These are phyloP conservation scores for Phoma herbarum DNA, from an alignment of 2,329 filamentous ascomycete genomes.

Conservation along the genomic window DNA sequence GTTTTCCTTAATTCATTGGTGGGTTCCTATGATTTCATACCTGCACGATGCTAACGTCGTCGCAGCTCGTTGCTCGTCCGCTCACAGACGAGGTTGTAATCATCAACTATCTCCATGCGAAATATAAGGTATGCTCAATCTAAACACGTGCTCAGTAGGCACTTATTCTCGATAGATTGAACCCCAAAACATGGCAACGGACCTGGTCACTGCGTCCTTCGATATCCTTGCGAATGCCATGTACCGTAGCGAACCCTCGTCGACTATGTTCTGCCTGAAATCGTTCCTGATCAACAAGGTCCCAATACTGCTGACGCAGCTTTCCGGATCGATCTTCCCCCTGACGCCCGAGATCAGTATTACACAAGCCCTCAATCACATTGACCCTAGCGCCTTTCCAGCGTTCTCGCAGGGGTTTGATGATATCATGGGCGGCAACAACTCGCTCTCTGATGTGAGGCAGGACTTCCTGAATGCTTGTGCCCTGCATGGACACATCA, in stretches of 20 bases:
- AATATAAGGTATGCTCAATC: conserved; percentile 72
- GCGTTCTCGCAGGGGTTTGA: conserved; percentile 71
- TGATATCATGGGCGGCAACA: conserved; percentile 63
- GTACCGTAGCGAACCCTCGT: conserved; percentile 70
- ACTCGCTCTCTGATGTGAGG: conserved; percentile 71
- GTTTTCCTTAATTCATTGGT: conserved; percentile 85
- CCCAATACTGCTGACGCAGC: conserved; percentile 66
- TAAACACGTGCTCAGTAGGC: too few species aligned
- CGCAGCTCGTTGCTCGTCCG: conserved; percentile 81
- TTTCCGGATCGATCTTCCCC: conserved; percentile 66
- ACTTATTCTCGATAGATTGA: conserved; percentile 67
- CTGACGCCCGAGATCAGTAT: conserved; percentile 71
- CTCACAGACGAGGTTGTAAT: conserved; percentile 82
- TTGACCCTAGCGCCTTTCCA: conserved; percentile 70
- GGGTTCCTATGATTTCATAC: conserved; percentile 42
- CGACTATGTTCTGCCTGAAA: conserved; percentile 75
- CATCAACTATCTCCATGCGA: conserved; percentile 81
- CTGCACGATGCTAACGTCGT: conserved; percentile 42
- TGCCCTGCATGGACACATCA: conserved; percentile 84
- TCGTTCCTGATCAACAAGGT: conserved; percentile 85
- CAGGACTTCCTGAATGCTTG: conserved; percentile 91
- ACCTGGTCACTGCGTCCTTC: conserved; percentile 87
- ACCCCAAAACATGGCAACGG: conserved; percentile 77
- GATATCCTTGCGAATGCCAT: conserved; percentile 89
- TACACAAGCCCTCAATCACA: conserved; percentile 69